phyloP scores from a whole-genome alignment of 2,329 filamentous ascomycete genomes.

The Nothophoma quercina region DNA sequence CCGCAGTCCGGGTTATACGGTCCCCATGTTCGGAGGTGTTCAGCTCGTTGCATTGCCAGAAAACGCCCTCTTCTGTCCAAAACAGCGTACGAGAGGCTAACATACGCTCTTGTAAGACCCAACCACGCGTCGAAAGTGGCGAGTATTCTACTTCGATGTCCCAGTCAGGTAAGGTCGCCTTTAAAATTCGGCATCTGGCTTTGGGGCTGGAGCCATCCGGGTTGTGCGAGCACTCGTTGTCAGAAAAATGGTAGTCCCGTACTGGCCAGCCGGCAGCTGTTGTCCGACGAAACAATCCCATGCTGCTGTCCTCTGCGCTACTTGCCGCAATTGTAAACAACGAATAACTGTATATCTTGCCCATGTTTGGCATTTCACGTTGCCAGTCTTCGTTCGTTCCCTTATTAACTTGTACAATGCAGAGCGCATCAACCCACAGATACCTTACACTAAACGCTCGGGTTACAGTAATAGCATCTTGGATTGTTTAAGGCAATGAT shows the following conservation, averaged over 20 bases:
- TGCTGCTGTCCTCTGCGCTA: not conserved
- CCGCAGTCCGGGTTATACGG: too few species aligned
- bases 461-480: not conserved
- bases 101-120: slow-evolving; percentile 5
- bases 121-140: not conserved
- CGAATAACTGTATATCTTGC: not conserved
- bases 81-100: not conserved
- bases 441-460: not conserved
- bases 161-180: not conserved
- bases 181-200: not conserved
- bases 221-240: not conserved
- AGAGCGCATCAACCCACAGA: slow-evolving; percentile 8
- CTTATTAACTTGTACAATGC: not conserved
- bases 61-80: not conserved
- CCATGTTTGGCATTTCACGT: not conserved
- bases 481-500: not conserved
- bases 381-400: not conserved
- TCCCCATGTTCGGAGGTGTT: not conserved
- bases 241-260: not conserved
- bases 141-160: not conserved
- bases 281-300: not conserved
- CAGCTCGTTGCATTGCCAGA: not conserved
- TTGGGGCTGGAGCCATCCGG: too few species aligned
- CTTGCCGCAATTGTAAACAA: slow-evolving; percentile 5
- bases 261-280: not conserved